Conservation (phyloP, 2,329 filamentous ascomycete species). For the Mycogone perniciosa region DNA sequence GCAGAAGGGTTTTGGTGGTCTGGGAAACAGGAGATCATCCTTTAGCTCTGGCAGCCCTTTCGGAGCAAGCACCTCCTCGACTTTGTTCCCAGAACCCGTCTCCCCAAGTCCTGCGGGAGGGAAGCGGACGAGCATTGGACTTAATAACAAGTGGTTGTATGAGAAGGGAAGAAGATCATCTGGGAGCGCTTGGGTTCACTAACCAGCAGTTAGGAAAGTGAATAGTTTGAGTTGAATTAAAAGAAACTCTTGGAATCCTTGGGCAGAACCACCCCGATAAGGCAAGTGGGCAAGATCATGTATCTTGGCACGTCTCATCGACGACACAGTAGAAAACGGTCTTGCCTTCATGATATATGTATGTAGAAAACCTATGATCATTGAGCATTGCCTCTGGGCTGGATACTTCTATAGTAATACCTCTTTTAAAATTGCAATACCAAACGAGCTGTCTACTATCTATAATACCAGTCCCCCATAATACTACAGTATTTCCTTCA, state of each 20-base stretch:
- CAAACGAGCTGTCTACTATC: neutral
- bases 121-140: constrained; percentile 65
- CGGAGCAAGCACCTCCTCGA: constrained; percentile 41
- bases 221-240: neutral
- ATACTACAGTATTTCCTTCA: too few species aligned
- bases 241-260: constrained; percentile 1
- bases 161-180: constrained; percentile 64
- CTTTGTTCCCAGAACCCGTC: constrained; percentile 51
- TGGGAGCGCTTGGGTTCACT: constrained; percentile 36
- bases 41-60: constrained; percentile 55
- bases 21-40: constrained; percentile 46
- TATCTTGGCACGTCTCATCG: neutral
- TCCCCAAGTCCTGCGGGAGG: constrained; percentile 62
- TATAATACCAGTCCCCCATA: too few species aligned
- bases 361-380: constrained; percentile 5
- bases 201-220: constrained; percentile 2
- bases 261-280: neutral
- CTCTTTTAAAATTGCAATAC: neutral
- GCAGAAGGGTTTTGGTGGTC: constrained; percentile 56
- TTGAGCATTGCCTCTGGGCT: neutral
- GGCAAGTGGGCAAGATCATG: neutral
- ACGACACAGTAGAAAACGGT: neutral
- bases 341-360: constrained; percentile 8
- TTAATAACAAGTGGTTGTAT: constrained; percentile 95
- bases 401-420: neutral